phyloP scores from a whole-genome alignment of 805 yeast genomes.

The Teunomyces aglyptinius region DNA sequence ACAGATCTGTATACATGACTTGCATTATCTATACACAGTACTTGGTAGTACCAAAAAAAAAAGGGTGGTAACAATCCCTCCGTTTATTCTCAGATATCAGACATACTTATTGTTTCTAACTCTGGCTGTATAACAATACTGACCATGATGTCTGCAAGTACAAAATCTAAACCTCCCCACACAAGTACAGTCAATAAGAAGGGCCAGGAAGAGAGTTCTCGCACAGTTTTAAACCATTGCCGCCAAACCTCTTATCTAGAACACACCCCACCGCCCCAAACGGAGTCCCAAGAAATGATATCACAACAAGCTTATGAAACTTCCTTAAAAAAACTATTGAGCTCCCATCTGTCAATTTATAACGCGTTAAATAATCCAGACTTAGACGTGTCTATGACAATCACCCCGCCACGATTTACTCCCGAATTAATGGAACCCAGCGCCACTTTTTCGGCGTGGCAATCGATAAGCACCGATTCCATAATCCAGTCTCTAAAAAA shows the following conservation, averaged over 20 bases:
- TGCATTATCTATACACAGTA: slow-evolving; percentile 1
- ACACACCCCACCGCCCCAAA: not conserved
- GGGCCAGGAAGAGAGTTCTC: not conserved
- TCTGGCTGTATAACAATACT: not conserved
- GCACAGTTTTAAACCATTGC: not conserved
- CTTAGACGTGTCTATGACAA: slow-evolving; percentile 24
- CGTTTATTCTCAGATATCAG: not conserved
- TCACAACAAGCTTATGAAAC: not conserved
- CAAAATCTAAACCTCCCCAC: not conserved
- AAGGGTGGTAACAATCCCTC: slow-evolving; percentile 3
- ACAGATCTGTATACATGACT: not conserved
- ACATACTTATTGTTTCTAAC: not conserved
- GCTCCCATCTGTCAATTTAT: slow-evolving; percentile 24
- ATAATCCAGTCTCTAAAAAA: slow-evolving; percentile 11
- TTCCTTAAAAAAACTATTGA: not conserved
- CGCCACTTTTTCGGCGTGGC: slow-evolving; percentile 30
- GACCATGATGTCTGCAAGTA: not conserved
- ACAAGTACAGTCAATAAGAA: not conserved
- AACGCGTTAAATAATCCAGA: slow-evolving; percentile 41
- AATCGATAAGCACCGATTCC: slow-evolving; percentile 24
- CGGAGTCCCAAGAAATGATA: not conserved
- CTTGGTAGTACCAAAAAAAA: not conserved
- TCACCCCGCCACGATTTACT: slow-evolving; percentile 4
- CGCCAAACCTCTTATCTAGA: not conserved
- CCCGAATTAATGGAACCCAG: slow-evolving; percentile 12